Base-by-base conservation (phyloP, 768 basidiomycete species). In the Suillus decipiens region DNA sequence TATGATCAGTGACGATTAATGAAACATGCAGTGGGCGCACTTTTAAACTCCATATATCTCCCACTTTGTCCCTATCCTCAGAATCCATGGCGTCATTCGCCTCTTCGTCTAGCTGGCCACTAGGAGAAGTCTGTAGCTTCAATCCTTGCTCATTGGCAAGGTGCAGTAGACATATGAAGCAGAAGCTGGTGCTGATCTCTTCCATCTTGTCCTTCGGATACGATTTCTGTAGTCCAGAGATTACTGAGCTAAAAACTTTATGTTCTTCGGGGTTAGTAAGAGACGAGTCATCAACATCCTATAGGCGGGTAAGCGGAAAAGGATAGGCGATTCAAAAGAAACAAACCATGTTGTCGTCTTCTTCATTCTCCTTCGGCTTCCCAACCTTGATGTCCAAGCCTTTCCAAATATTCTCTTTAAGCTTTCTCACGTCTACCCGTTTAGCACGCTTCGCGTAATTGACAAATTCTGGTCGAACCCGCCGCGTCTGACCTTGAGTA, bases 331-430 rank as follows among this genome's bases (percentile, higher is more conserved):
- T 11, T 19, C 42, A 47, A 39, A 66, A 56, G 5, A 57, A 51
- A 69, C 78, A 59, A 63, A 90, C 88, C 88, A 88, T 91, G 64
- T 79, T 76, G 33, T 80, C 79, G 8, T 78, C 78, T 12, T 79
- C 78, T 37, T 82, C 77, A 8, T 79, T 78, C 33, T 64, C 69
- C 22, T 70, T 60, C 33, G 54, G 61, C 47, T 67, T 72, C n/a
- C 75, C 66, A 47, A 88, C 79, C 39, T 88, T 84, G 62, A 97
- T 93, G 68, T 93, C 89, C 51, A 99, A 75, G 2, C 92, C 92
- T 73, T 85, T 92, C 97, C 97, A 99, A 55, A 99, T 99, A 68
- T 95, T 96, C 64, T 99, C 96, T 79, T 99, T 99, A 66, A 99
- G 79, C 77, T 91, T 95, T 71, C 94, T 86, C 42, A 99, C 96